phyloP scores from a whole-genome alignment of 139 green algal species.

The Coccomyxa sp. region DNA sequence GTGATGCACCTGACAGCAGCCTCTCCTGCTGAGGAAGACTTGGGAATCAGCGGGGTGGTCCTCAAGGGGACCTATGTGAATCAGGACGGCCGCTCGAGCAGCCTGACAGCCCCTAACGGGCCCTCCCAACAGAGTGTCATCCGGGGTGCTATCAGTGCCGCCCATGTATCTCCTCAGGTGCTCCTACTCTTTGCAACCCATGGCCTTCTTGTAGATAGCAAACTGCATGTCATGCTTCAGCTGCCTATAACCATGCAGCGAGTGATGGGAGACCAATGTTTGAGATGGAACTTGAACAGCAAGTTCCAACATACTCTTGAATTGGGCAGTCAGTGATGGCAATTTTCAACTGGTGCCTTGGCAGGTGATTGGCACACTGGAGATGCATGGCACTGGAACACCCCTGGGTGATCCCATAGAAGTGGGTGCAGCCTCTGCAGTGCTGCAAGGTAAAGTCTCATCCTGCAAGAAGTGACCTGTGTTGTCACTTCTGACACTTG shows the following conservation, averaged over 20 bases:
- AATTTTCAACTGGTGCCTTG: too few relatives aligned
- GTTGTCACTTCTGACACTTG: too few relatives aligned
- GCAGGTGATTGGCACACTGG: constrained; percentile 5
- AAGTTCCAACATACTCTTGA: not conserved
- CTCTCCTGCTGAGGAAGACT: not conserved
- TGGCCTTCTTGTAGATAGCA: not conserved
- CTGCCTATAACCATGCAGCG: not conserved
- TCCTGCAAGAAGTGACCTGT: not conserved
- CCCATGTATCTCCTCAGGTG: not conserved
- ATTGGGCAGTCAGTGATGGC: not conserved
- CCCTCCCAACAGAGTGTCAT: constrained; percentile 80
- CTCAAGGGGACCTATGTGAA: constrained; percentile 10
- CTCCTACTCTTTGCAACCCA: not conserved
- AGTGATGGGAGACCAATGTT: not conserved
- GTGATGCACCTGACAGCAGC: constrained; percentile 22
- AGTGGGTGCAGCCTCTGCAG: constrained; percentile 34
- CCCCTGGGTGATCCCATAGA: constrained; percentile 66
- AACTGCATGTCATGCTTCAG: not conserved
- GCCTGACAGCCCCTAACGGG: constrained; percentile 84
- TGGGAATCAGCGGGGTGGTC: not conserved
- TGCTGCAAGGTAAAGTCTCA: constrained; percentile 7
- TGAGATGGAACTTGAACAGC: not conserved
- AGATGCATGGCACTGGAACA: constrained; percentile 41
- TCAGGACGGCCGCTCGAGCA: constrained; percentile 69
- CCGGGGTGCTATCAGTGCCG: constrained; percentile 31